Conservation (phyloP, 768 basidiomycete genomes). For the Omphalotus guepiniiformis region DNA sequence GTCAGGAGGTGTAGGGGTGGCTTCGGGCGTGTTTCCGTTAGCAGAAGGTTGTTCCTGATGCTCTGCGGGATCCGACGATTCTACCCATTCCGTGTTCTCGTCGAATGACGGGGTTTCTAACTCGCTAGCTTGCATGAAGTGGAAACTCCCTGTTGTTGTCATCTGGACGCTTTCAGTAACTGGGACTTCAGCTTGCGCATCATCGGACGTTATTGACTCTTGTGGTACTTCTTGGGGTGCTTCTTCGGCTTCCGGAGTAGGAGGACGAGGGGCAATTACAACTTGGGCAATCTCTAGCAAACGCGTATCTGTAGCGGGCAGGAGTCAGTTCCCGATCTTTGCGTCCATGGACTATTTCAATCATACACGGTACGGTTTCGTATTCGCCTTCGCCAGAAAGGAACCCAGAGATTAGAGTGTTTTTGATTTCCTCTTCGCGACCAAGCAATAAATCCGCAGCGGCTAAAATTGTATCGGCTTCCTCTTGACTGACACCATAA, state of each 20-base stretch:
- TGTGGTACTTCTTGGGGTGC: conserved; percentile 6
- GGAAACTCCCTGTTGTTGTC: conserved; percentile 53
- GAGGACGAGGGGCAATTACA: conserved; percentile 44
- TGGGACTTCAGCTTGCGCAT: conserved; percentile 31
- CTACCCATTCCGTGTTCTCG: conserved; percentile 52
- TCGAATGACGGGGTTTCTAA: conserved; percentile 55
- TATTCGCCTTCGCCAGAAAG: conserved; percentile 55
- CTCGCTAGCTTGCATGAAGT: conserved; percentile 81
- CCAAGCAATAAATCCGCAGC: conserved; percentile 53
- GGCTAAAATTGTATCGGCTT: conserved; percentile 51
- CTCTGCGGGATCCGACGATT: conserved; percentile 37
- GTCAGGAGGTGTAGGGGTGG: conserved; percentile 13
- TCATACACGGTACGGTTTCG: conserved; percentile 63
- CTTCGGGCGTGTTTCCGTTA: conserved; percentile 28
- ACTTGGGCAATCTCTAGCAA: conserved; percentile 54
- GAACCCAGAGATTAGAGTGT: conserved; percentile 49
- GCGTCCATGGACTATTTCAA: neutral
- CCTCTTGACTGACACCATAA: conserved; percentile 44
- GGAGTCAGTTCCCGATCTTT: conserved; percentile 4
- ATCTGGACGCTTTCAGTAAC: conserved; percentile 29
- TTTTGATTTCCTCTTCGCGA: conserved; percentile 47
- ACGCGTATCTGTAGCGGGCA: conserved; percentile 48
- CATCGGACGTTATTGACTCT: conserved; percentile 26
- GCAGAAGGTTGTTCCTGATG: conserved; percentile 20
- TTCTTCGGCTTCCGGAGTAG: conserved; percentile 31